These are phyloP conservation scores for Suhomyces bribrorum DNA, from an alignment of 1,139 yeast species.

Conservation along the genomic window DNA sequence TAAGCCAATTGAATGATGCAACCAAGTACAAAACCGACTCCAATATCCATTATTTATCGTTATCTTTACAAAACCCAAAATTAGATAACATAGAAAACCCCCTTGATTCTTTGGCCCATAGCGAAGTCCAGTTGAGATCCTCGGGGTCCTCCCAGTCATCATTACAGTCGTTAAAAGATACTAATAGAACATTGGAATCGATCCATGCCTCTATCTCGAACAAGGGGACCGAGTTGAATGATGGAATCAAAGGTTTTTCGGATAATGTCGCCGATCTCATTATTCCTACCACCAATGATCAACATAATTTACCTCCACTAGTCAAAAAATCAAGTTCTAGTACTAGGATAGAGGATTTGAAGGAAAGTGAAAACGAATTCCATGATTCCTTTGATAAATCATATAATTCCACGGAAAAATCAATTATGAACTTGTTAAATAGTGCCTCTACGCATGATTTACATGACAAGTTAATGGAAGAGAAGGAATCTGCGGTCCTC, in stretches of 20 bases:
- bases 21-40: constrained; percentile 29
- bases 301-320: not conserved
- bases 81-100: constrained; percentile 33
- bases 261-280: constrained; percentile 42
- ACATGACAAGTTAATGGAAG: constrained; percentile 9
- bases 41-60: constrained; percentile 40
- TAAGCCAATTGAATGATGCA: constrained; percentile 33
- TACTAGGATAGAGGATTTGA: constrained; percentile 7
- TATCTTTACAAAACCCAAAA: constrained; percentile 31
- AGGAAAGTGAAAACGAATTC: constrained; percentile 21
- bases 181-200: constrained; percentile 37
- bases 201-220: constrained; percentile 23
- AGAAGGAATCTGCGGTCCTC: not conserved
- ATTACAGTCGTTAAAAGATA: constrained; percentile 42
- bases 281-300: constrained; percentile 19
- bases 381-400: constrained; percentile 42
- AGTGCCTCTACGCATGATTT: constrained; percentile 16
- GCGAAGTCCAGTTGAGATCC: constrained; percentile 35
- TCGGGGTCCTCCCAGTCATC: constrained; percentile 50
- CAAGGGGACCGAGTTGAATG: constrained; percentile 40
- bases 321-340: constrained; percentile 5
- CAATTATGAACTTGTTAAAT: constrained; percentile 43
- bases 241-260: constrained; percentile 49
- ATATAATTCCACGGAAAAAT: constrained; percentile 43
- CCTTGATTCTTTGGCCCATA: constrained; percentile 33